Conservation (phyloP, 1,284 basidiomycete species). For the Cystobasidium slooffiae region DNA sequence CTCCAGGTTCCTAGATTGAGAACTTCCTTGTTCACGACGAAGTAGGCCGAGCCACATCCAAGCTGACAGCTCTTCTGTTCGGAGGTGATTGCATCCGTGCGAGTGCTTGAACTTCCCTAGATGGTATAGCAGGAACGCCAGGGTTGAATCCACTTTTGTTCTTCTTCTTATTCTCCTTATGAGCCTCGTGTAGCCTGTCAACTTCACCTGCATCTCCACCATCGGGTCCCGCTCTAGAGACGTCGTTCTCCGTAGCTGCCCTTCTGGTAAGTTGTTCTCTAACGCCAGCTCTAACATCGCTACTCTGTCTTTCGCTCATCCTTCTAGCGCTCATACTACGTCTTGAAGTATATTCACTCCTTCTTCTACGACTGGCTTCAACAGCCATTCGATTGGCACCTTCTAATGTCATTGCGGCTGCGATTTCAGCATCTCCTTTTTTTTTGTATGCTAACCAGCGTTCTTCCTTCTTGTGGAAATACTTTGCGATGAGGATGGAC, state of each 20-base stretch:
- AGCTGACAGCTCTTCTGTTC: neutral
- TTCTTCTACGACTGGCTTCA: neutral
- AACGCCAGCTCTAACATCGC: neutral
- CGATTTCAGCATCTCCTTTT: conserved; percentile 32
- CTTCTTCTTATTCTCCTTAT: neutral
- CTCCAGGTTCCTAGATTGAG: no score
- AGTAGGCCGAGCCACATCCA: no score
- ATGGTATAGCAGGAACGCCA: conserved; percentile 6
- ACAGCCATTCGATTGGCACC: conserved; percentile 10
- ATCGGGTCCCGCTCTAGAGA: neutral
- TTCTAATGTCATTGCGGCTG: conserved; percentile 31
- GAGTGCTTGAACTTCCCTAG: neutral
- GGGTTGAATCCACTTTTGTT: neutral
- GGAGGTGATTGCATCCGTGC: neutral
- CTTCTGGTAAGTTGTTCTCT: conserved; percentile 20
- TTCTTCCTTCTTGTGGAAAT: conserved; percentile 30
- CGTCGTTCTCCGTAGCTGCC: conserved; percentile 9
- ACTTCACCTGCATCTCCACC: no score
- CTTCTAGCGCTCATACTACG: conserved; percentile 15
- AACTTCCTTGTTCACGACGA: no score
- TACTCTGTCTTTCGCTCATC: conserved; percentile 10
- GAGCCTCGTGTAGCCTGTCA: no score
- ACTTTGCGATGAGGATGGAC: conserved; percentile 23
- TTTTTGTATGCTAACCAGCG: conserved; percentile 26
- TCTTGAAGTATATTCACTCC: conserved; percentile 10